Conservation (phyloP, 2,329 filamentous ascomycete genomes). For the Penicillium sp. region DNA sequence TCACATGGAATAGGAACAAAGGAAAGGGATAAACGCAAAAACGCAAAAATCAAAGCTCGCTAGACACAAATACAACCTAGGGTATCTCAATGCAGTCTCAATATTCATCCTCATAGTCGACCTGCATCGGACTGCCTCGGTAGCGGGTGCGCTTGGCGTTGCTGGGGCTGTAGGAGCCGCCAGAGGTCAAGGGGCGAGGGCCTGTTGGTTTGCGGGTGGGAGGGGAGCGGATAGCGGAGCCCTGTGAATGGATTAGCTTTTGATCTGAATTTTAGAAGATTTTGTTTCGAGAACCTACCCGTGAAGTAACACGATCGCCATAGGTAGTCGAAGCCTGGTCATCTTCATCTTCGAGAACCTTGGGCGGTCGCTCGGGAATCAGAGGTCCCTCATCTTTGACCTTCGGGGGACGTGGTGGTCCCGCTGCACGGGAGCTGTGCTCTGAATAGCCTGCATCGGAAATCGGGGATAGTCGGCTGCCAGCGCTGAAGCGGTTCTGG, state of each 20-base stretch:
- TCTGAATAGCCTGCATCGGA: slow-evolving; percentile 50
- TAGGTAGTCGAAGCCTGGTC: slow-evolving; percentile 27
- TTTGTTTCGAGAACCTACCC: slow-evolving; percentile 25
- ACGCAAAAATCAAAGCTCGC: slow-evolving; percentile 10
- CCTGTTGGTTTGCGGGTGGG: slow-evolving; percentile 49
- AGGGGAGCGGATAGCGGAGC: slow-evolving; percentile 34
- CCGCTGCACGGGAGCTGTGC: slow-evolving; percentile 36
- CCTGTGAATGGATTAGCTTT: slow-evolving; percentile 21
- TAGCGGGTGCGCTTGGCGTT: slow-evolving; percentile 40
- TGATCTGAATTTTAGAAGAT: neutral
- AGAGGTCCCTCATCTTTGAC: slow-evolving; percentile 59
- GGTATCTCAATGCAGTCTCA: slow-evolving; percentile 27
- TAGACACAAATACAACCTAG: slow-evolving; percentile 20
- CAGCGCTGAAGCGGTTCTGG: slow-evolving; percentile 35
- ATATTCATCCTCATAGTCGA: slow-evolving; percentile 41
- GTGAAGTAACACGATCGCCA: slow-evolving; percentile 42
- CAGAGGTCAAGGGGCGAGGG: slow-evolving; percentile 46
- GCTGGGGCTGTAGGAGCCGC: slow-evolving; percentile 36
- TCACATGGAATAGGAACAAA: slow-evolving; percentile 2
- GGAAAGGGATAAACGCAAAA: slow-evolving; percentile 4
- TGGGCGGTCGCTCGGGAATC: slow-evolving; percentile 52
- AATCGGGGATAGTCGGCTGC: slow-evolving; percentile 46
- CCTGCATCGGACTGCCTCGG: slow-evolving; percentile 41
- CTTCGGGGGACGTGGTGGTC: slow-evolving; percentile 54
- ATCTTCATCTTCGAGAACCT: slow-evolving; percentile 37